A percentile compares a stretch with the other conserved stretches of the same genome.
phyloP scores from a whole-genome alignment of 2,329 filamentous ascomycete genomes.

The Beauveria pseudobassiana region DNA sequence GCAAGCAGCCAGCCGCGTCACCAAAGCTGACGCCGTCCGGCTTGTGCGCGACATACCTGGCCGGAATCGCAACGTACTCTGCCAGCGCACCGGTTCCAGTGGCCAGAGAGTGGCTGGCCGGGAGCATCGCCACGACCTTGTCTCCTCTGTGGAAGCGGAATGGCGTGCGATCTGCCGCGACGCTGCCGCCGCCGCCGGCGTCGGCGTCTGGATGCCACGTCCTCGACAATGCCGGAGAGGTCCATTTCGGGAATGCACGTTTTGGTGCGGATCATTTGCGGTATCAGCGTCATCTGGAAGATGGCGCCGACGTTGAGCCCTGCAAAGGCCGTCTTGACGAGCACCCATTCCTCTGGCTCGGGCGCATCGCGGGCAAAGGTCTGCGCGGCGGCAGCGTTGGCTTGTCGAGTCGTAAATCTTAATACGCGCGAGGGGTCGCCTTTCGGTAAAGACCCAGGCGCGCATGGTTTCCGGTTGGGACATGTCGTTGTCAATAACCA shows the following conservation, averaged over 20 bases:
- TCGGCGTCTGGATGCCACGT: constrained; percentile 23
- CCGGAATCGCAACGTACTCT: constrained; percentile 30
- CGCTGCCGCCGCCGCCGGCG: too few relatives aligned
- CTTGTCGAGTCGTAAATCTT: constrained; percentile 16
- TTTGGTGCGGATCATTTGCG: constrained; percentile 28
- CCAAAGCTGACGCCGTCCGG: constrained; percentile 22
- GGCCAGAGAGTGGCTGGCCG: constrained; percentile 23
- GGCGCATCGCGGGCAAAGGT: constrained; percentile 21
- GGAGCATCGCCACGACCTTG: constrained; percentile 31
- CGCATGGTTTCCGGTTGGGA: constrained; percentile 12
- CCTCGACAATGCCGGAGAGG: constrained; percentile 32
- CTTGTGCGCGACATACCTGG: constrained; percentile 25
- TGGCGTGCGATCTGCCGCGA: neutral
- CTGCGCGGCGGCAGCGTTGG: constrained; percentile 21
- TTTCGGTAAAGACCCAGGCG: constrained; percentile 23
- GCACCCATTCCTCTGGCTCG: constrained; percentile 27
- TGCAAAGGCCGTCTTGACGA: constrained; percentile 34
- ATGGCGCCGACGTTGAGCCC: constrained; percentile 38
- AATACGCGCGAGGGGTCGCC: constrained; percentile 22
- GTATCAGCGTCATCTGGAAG: constrained; percentile 33
- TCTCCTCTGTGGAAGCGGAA: constrained; percentile 24
- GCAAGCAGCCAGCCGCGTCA: constrained; percentile 30
- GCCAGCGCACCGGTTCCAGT: constrained; percentile 33
- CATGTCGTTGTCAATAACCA: neutral
- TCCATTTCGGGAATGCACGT: constrained; percentile 35